Conservation (phyloP, 2,329 filamentous ascomycete genomes). For the Epichloe festucae region DNA sequence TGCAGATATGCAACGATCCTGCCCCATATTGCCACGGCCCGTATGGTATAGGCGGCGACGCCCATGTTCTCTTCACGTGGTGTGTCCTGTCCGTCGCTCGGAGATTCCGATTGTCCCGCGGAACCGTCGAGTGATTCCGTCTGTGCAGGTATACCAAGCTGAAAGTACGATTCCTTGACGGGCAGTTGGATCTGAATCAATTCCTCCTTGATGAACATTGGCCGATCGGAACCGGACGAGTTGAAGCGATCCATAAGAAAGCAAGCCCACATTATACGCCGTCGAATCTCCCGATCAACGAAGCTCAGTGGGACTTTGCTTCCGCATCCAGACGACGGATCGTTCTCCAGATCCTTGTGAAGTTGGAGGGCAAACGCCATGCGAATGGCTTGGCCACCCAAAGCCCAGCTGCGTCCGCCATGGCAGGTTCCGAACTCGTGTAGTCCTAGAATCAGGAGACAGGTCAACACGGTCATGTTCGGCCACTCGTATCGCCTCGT, state of each 20-base stretch:
- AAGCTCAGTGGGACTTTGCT: slow-evolving; percentile 62
- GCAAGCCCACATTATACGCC: slow-evolving; percentile 96
- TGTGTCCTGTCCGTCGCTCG: slow-evolving; percentile 49
- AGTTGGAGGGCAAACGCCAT: slow-evolving; percentile 96
- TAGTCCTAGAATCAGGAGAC: slow-evolving; percentile 73
- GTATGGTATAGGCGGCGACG: slow-evolving; percentile 80
- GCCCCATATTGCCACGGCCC: slow-evolving; percentile 78
- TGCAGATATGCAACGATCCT: slow-evolving; percentile 82
- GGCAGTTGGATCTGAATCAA: slow-evolving; percentile 82
- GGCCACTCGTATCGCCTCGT: slow-evolving; percentile 83
- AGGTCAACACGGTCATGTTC: slow-evolving; percentile 90
- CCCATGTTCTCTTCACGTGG: slow-evolving; percentile 80
- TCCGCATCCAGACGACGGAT: slow-evolving; percentile 52
- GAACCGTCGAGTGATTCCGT: slow-evolving; percentile 73
- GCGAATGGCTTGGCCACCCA: slow-evolving; percentile 85
- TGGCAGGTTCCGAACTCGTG: slow-evolving; percentile 97
- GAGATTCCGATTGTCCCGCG: slow-evolving; percentile 47
- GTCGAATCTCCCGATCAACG: slow-evolving; percentile 82
- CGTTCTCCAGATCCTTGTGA: slow-evolving; percentile 79
- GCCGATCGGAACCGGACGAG: slow-evolving; percentile 85
- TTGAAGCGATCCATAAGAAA: slow-evolving; percentile 97
- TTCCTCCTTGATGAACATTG: slow-evolving; percentile 82
- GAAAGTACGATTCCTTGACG: slow-evolving; percentile 79
- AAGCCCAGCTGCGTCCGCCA: slow-evolving; percentile 87
- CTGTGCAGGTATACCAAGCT: slow-evolving; percentile 77